phyloP scores from a whole-genome alignment of 1,139 yeast species.

The Hyphopichia fennica region DNA sequence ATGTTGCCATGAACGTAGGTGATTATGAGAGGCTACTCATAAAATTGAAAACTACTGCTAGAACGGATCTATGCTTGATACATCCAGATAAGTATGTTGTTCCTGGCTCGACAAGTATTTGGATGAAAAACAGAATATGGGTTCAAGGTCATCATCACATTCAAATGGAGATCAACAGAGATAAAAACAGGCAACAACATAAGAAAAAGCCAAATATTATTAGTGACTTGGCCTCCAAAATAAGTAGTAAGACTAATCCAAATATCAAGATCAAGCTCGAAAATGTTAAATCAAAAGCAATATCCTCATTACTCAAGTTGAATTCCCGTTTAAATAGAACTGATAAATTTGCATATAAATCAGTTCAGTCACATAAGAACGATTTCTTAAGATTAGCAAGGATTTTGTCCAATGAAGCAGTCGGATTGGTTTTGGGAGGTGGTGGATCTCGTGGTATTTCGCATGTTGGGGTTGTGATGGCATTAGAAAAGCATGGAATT shows the following conservation, averaged over 20 bases:
- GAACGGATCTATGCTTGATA: slow-evolving; percentile 81
- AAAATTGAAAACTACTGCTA: slow-evolving; percentile 78
- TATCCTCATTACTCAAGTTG: slow-evolving; percentile 22
- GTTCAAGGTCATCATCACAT: slow-evolving; percentile 92
- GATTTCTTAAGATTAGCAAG: slow-evolving; percentile 90
- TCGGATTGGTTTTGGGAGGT: slow-evolving; percentile 93
- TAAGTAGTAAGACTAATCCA: slow-evolving; percentile 36
- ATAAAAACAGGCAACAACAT: slow-evolving; percentile 11
- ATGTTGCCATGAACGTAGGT: slow-evolving; percentile 69
- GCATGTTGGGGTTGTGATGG: slow-evolving; percentile 89
- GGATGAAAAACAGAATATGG: slow-evolving; percentile 89
- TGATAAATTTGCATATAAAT: slow-evolving; percentile 29
- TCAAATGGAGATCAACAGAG: slow-evolving; percentile 49
- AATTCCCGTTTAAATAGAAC: slow-evolving; percentile 16
- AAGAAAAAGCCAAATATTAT: slow-evolving; percentile 23
- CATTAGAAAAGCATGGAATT: slow-evolving; percentile 89
- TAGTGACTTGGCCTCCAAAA: slow-evolving; percentile 38
- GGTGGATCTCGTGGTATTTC: slow-evolving; percentile 97
- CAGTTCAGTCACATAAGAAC: slow-evolving; percentile 67
- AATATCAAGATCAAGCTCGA: slow-evolving; percentile 19
- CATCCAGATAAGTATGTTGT: slow-evolving; percentile 82
- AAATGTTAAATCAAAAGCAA: slow-evolving; percentile 8
- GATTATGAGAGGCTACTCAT: slow-evolving; percentile 80
- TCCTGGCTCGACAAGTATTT: slow-evolving; percentile 80
- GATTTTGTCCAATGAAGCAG: slow-evolving; percentile 86